phyloP scores from a whole-genome alignment of 2,329 filamentous ascomycete species.

The Graphilbum sp. region DNA sequence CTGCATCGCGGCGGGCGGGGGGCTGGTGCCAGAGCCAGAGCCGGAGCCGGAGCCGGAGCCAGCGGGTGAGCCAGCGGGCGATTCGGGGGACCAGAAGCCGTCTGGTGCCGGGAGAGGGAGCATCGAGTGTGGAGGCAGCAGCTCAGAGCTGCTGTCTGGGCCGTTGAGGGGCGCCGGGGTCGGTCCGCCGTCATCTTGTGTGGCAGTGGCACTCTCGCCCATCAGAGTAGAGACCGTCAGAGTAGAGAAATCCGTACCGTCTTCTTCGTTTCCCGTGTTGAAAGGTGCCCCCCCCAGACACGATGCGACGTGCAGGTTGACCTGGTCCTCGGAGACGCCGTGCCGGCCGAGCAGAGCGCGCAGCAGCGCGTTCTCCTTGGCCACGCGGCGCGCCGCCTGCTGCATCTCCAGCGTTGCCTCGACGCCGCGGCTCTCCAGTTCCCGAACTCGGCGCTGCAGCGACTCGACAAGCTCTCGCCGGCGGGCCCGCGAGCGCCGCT shows the following conservation, averaged over 20 bases:
- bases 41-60: too few species aligned
- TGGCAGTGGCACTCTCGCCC: too few species aligned
- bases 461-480: conserved; percentile 31
- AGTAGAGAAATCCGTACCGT: too few species aligned
- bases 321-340: conserved; percentile 3
- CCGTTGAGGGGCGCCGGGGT: neutral
- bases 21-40: too few species aligned
- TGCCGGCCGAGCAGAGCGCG: conserved; percentile 13
- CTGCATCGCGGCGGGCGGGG: neutral
- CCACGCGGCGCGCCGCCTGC: conserved; percentile 31
- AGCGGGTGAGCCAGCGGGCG: too few species aligned
- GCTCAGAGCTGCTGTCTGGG: neutral
- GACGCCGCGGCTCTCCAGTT: conserved; percentile 30
- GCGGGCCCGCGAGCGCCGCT: conserved; percentile 34
- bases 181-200: neutral
- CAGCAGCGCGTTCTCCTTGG: conserved; percentile 29
- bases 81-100: neutral
- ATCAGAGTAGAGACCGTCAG: too few species aligned
- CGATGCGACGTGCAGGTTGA: neutral
- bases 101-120: neutral
- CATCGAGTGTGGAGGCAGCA: too few species aligned
- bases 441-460: conserved; percentile 27
- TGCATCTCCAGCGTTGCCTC: conserved; percentile 37
- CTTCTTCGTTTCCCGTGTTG: too few species aligned
- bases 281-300: too few species aligned